These are phyloP conservation scores for Apiospora saccharicola DNA, from an alignment of 2,329 filamentous ascomycete species.

Conservation along the genomic window DNA sequence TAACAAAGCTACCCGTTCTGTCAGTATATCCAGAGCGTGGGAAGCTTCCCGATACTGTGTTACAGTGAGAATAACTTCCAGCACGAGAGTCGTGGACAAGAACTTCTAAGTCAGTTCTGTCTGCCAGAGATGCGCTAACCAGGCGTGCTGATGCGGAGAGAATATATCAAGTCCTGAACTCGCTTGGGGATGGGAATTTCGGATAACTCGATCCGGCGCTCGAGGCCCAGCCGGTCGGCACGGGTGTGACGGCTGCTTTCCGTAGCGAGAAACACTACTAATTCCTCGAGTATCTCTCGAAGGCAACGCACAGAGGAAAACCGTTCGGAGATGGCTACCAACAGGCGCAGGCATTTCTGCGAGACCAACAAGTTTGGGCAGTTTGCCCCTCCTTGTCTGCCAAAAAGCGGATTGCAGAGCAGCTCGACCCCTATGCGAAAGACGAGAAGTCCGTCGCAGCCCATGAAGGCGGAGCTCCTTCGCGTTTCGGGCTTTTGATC, in stretches of 20 bases:
- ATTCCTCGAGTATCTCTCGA: background rate
- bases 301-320: background rate
- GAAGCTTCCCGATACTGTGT: no score
- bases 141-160: background rate
- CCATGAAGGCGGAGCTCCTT: slow-evolving; percentile 1
- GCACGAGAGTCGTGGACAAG: no score
- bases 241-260: background rate
- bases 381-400: background rate
- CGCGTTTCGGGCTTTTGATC: background rate
- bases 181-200: background rate
- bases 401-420: background rate
- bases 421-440: background rate
- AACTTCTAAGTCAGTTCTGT: background rate
- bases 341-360: background rate
- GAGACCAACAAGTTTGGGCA: background rate
- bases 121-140: background rate
- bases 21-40: no score
- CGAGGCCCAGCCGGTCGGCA: background rate
- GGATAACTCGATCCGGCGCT: background rate
- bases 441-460: slow-evolving; percentile 6
- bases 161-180: slow-evolving; percentile 8
- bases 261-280: background rate
- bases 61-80: no score
- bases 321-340: background rate
- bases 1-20: no score